Evolutionary conservation across 192 early-diverging fungal species (phyloP).

Genomic region (Gryganskiella cystojenkinii): DNA sequence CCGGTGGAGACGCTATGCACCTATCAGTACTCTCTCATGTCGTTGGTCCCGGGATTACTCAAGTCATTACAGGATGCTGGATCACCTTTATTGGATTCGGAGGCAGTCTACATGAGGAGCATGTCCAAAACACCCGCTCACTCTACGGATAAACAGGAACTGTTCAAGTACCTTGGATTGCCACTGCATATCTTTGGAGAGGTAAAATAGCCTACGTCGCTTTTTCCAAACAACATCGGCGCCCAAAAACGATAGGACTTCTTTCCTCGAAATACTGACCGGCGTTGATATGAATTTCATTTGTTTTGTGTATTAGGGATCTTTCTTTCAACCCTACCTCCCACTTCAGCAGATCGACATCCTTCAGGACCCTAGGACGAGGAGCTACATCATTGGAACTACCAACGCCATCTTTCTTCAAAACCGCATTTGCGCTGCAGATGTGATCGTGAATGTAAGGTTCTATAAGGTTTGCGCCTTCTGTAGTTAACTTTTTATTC

Average conservation of each 20-base stretch:
- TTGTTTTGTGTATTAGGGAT: conserved; percentile 57
- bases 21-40: conserved; percentile 83
- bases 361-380: conserved; percentile 69
- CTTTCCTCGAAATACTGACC: not conserved
- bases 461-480: not conserved
- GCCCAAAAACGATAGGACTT: too few relatives aligned
- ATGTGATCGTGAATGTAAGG: conserved; percentile 82
- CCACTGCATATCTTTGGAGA: conserved; percentile 69
- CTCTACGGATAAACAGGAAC: conserved; percentile 54
- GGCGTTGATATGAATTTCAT: not conserved
- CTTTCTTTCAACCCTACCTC: conserved; percentile 86
- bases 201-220: too few relatives aligned
- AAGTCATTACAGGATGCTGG: conserved; percentile 60
- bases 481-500: too few relatives aligned
- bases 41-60: conserved; percentile 73
- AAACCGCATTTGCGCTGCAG: conserved; percentile 73
- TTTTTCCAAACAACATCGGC: too few relatives aligned
- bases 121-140: conserved; percentile 51
- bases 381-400: conserved; percentile 80
- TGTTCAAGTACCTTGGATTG: conserved; percentile 66
- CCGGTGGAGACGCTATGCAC: conserved; percentile 81
- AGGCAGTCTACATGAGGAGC: conserved; percentile 50
- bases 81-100: conserved; percentile 57
- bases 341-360: conserved; percentile 88
- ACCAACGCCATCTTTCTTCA: conserved; percentile 84